These are phyloP conservation scores for Ganoderma lingzhi DNA, from an alignment of 1,284 basidiomycete genomes.

Conservation along the genomic window DNA sequence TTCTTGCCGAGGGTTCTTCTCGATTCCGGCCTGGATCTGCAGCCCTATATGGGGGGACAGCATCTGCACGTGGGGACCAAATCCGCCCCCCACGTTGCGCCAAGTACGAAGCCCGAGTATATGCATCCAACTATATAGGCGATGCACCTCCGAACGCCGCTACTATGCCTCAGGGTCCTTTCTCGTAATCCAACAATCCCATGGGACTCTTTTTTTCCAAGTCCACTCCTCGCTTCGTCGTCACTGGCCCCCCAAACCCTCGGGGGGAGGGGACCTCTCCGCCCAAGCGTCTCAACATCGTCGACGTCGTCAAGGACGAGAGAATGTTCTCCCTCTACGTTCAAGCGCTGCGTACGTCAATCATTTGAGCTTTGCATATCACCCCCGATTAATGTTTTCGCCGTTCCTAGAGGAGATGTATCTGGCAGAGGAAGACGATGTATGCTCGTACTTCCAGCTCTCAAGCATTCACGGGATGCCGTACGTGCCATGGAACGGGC, in stretches of 20 bases:
- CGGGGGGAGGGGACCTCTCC: background rate
- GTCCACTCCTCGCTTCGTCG: constrained; percentile 4
- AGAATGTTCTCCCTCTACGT: constrained; percentile 10
- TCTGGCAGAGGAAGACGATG: background rate
- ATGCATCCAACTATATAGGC: background rate
- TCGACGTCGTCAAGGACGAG: constrained; percentile 10
- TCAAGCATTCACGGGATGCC: constrained; percentile 18
- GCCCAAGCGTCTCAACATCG: constrained; percentile 8
- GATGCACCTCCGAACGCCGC: background rate
- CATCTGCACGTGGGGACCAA: background rate
- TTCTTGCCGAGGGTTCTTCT: background rate
- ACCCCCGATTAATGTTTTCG: background rate
- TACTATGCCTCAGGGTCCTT: background rate
- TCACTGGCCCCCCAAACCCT: constrained; percentile 3
- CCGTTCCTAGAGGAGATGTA: constrained; percentile 8
- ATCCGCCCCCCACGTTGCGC: background rate
- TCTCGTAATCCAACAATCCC: constrained; percentile 23
- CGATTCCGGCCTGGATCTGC: background rate
- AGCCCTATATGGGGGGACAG: background rate
- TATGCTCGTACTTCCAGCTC: constrained; percentile 14
- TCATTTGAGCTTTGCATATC: background rate
- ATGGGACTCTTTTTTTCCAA: constrained; percentile 23
- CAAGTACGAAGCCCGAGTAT: background rate
- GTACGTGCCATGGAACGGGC: constrained; percentile 14
- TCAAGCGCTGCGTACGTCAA: constrained; percentile 7